These are phyloP conservation scores for Trametes versicolor DNA, from an alignment of 1,284 basidiomycete genomes.

Conservation along the genomic window DNA sequence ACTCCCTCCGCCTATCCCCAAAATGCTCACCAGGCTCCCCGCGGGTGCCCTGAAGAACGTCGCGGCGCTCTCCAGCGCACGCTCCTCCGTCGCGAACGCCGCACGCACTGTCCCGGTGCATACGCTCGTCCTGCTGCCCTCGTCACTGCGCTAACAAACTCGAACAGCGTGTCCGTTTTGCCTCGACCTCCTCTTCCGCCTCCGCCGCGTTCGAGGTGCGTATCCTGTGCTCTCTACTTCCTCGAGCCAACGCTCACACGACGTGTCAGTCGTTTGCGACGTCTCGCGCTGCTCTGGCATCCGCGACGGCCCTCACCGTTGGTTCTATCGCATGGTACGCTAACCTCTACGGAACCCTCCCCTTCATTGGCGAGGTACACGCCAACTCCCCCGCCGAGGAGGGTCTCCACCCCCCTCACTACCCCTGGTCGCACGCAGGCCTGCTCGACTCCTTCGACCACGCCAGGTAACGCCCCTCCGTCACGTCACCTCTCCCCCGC, in stretches of 20 bases:
- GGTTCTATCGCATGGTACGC: slow-evolving; percentile 97
- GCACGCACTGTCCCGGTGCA: slow-evolving; percentile 59
- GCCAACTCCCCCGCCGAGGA: slow-evolving; percentile 93
- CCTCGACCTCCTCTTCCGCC: slow-evolving; percentile 65
- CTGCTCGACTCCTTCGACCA: slow-evolving; percentile 95
- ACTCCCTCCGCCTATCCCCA: slow-evolving; percentile 43
- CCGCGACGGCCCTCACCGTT: slow-evolving; percentile 81
- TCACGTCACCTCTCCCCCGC: slow-evolving; percentile 17
- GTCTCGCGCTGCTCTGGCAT: slow-evolving; percentile 83
- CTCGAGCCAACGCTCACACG: background rate
- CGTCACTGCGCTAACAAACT: slow-evolving; percentile 29
- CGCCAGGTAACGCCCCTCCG: slow-evolving; percentile 67
- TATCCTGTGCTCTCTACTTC: slow-evolving; percentile 4
- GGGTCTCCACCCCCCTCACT: slow-evolving; percentile 89
- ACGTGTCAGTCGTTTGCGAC: slow-evolving; percentile 58
- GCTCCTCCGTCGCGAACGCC: slow-evolving; percentile 50
- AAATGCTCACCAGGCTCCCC: slow-evolving; percentile 84
- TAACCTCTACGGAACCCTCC: slow-evolving; percentile 90
- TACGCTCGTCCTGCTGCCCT: slow-evolving; percentile 19
- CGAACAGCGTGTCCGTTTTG: slow-evolving; percentile 68
- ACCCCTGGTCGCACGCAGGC: slow-evolving; percentile 95
- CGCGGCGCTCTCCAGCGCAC: slow-evolving; percentile 49
- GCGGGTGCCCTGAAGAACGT: slow-evolving; percentile 70
- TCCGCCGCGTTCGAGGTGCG: slow-evolving; percentile 70
- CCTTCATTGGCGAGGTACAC: slow-evolving; percentile 88